Evolutionary conservation across 2,329 filamentous ascomycete species (phyloP), one percentile per base, ranked within the genome.

Genomic region (Cladorrhinum sp.): DNA sequence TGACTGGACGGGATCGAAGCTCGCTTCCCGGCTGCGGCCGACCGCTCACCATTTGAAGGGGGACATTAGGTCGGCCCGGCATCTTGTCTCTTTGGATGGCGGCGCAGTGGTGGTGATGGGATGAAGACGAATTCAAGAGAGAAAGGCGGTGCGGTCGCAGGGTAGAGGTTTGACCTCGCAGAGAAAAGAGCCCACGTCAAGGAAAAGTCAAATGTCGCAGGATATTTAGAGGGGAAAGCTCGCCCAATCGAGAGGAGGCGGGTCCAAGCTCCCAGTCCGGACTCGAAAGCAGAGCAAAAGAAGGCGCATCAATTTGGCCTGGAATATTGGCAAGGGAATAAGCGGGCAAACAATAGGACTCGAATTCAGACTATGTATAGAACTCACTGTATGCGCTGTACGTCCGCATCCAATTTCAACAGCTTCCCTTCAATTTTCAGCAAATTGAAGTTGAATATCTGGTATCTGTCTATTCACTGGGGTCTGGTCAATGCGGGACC

Each of bases 21-120:
- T 36, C 33, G n/a, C 23, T 62, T 39, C 61, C 64, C 26, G 61
- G 62, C 39, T 57, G 30, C 4, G 62, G 24, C 16, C 61, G 62
- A 14, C 62, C 62, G 21, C 57, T 61, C 1, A 55, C 59, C 59
- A 63, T 64, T 1, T 16, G 58, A 5, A 63, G 39, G 10, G 59
- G 62, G 5, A 64, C 8, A 14, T 26, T 57, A 12, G 54, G 54
- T 10, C 54, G 39, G 21, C 23, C 18, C 8, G 10, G 10, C 12
- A 20, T 21, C 39, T 46, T 46, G 16, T 42, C 16, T n/a, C n/a
- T n/a, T n/a, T n/a, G n/a, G 4, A 14, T 16, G 42, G 7, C 8
- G 7, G 7, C 2, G 42, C 18, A 16, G 4, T 46, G 42, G n/a
- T 46, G n/a, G 18, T 20, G n/a, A 18, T 18, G 18, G 42, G n/a